Conservation (phyloP, 352 stramenopile genomes). For the Pythium aristosporum region DNA sequence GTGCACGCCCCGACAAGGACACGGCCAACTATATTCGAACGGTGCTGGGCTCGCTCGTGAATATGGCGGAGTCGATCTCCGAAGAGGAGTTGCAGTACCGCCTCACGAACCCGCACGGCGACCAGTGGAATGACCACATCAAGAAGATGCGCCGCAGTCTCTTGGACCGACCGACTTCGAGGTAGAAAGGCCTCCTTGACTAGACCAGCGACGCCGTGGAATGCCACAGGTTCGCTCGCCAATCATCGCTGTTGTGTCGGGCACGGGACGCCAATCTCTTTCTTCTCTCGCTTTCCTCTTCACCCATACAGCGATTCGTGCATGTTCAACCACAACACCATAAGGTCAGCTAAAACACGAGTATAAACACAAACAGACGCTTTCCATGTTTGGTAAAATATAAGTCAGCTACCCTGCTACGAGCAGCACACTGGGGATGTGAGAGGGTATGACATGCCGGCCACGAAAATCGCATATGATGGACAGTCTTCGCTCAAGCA, state of each 20-base stretch:
- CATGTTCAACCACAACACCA: background rate
- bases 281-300: slow-evolving; percentile 2
- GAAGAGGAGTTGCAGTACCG: slow-evolving; percentile 91
- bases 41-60: slow-evolving; percentile 87
- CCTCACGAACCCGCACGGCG: slow-evolving; percentile 65
- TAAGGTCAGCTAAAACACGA: background rate
- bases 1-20: slow-evolving; percentile 86
- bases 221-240: too few relatives aligned
- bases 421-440: background rate
- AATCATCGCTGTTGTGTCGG: background rate
- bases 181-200: background rate
- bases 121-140: slow-evolving; percentile 84
- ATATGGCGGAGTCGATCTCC: slow-evolving; percentile 89
- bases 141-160: slow-evolving; percentile 72
- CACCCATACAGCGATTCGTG: background rate
- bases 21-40: slow-evolving; percentile 89
- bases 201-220: background rate
- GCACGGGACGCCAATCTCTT: background rate
- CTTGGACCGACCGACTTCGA: slow-evolving; percentile 43
- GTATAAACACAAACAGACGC: slow-evolving; percentile 1
- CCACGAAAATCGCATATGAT: background rate
- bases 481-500: slow-evolving; percentile 4
- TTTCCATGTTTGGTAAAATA: slow-evolving; percentile 13
- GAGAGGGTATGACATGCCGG: background rate
- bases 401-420: slow-evolving; percentile 8